Evolutionary conservation across 176 grass and related monocot species (phyloP).

Genomic region (Oryza glumipatula): DNA sequence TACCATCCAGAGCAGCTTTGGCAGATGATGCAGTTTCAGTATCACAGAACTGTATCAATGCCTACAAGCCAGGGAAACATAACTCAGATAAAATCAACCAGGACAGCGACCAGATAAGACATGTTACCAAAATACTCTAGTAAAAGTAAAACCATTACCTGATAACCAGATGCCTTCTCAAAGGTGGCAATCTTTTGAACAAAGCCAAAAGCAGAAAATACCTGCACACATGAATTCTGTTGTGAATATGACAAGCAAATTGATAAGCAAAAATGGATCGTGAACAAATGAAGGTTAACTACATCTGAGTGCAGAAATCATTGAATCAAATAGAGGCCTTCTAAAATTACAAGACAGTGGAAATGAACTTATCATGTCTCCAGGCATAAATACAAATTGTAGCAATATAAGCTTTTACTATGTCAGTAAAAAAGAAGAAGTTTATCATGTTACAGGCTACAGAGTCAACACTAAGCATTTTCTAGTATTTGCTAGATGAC

Average conservation of each 20-base stretch:
- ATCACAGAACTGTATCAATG: constrained; percentile 93
- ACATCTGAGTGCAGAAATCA: constrained; percentile 28
- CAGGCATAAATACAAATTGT: constrained; percentile 6
- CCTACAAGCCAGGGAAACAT: constrained; percentile 51
- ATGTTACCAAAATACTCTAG: not conserved
- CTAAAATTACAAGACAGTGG: not conserved
- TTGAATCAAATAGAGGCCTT: not conserved
- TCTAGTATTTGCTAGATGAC: constrained; percentile 1
- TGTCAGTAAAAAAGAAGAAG: not conserved
- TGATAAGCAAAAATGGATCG: constrained; percentile 22
- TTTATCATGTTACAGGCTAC: not conserved
- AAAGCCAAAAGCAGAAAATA: constrained; percentile 98
- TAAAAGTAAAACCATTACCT: constrained; percentile 55
- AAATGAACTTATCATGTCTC: constrained; percentile 17
- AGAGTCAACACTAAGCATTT: constrained; percentile 16
- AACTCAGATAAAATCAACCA: constrained; percentile 34
- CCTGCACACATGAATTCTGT: constrained; percentile 51
- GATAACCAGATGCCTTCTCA: constrained; percentile 94
- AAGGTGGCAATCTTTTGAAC: constrained; percentile 99
- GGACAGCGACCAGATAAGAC: not conserved
- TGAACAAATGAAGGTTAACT: not conserved
- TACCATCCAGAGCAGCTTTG: constrained; percentile 87
- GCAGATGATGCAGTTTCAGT: constrained; percentile 73
- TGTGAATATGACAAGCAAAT: constrained; percentile 34
- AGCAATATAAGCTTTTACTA: not conserved